These are phyloP conservation scores for Aphanomyces astaci DNA, from an alignment of 352 stramenopile species.

Conservation along the genomic window DNA sequence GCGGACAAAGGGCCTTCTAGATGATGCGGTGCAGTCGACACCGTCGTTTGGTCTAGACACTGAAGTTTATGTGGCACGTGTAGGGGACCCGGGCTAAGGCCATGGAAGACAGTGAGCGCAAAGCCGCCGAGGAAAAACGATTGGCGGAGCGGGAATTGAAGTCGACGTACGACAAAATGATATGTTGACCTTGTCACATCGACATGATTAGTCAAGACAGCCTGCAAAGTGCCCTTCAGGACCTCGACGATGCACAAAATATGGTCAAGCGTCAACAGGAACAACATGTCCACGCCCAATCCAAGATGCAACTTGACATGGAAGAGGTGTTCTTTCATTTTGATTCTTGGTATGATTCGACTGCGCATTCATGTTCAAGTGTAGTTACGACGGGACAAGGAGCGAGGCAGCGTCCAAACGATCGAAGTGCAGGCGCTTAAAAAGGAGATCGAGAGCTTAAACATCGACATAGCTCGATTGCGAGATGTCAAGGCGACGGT, in stretches of 20 bases:
- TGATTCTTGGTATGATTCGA: too few species aligned
- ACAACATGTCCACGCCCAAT: constrained; percentile 10
- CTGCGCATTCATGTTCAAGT: not conserved
- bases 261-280: constrained; percentile 11
- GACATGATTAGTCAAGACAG: constrained; percentile 15
- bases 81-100: not conserved
- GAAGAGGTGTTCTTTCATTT: constrained; percentile 24
- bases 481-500: constrained; percentile 25
- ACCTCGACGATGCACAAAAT: not conserved
- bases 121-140: constrained; percentile 25
- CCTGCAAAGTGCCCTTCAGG: not conserved
- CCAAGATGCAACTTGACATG: constrained; percentile 30
- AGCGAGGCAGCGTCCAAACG: constrained; percentile 27
- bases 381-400: constrained; percentile 16
- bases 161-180: not conserved
- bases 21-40: not conserved
- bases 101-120: constrained; percentile 30
- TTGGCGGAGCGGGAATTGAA: not conserved
- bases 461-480: constrained; percentile 32
- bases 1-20: constrained; percentile 23
- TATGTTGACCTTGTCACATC: too few species aligned
- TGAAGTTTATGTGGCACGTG: not conserved
- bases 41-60: not conserved
- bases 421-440: constrained; percentile 31
- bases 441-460: constrained; percentile 36